Conservation (phyloP, 78 protist genomes). For the Trichosphaerium sp. region DNA sequence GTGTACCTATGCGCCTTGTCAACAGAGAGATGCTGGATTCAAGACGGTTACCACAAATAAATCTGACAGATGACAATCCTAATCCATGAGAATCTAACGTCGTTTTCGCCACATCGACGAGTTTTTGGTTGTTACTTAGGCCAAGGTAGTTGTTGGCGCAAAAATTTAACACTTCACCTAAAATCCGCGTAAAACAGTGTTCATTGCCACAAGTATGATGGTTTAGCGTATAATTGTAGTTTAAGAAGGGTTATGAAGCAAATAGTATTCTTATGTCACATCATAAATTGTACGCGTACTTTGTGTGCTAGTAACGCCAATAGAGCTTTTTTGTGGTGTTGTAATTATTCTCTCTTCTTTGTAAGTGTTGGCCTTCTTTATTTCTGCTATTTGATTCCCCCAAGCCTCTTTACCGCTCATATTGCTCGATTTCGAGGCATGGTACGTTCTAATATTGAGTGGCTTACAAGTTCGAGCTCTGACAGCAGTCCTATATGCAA, state of each 20-base stretch:
- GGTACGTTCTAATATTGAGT: no score
- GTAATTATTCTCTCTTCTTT: constrained; percentile 61
- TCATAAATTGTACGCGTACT: no score
- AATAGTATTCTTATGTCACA: background rate
- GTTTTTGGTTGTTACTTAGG: constrained; percentile 6
- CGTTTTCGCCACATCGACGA: constrained; percentile 17
- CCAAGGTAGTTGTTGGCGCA: constrained; percentile 75
- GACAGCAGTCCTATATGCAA: no score
- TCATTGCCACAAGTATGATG: background rate
- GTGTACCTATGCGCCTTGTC: no score
- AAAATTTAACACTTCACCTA: constrained; percentile 28
- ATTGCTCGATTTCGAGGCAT: no score
- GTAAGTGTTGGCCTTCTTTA: constrained; percentile 45
- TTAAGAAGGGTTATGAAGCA: background rate
- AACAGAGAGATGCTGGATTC: no score
- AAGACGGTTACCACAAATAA: constrained; percentile 61
- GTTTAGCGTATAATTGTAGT: background rate
- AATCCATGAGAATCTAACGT: constrained; percentile 34
- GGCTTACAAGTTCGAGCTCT: no score
- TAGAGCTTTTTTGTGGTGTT: constrained; percentile 20
- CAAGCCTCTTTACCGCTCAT: no score
- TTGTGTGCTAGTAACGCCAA: no score
- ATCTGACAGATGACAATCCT: constrained; percentile 57
- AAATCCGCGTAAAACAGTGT: background rate
- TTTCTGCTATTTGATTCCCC: constrained; percentile 23